Evolutionary conservation across 768 basidiomycete genomes (phyloP).

Genomic region (Lactarius vividus): DNA sequence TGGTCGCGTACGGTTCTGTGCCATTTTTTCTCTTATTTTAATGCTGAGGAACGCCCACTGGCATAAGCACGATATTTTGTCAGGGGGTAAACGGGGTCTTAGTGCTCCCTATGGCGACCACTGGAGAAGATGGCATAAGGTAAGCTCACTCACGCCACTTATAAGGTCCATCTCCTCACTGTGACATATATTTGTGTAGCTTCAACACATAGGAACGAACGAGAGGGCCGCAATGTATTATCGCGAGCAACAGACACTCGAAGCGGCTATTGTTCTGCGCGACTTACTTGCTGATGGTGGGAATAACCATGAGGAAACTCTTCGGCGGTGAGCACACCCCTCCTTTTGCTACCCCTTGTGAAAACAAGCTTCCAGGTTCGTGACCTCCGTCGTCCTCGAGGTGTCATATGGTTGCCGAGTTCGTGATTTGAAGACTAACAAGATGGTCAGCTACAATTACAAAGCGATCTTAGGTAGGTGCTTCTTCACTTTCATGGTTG

Average conservation of each 20-base stretch:
- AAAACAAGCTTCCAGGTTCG: constrained; percentile 9
- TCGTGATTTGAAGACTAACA: constrained; percentile 6
- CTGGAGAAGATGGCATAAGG: constrained; percentile 23
- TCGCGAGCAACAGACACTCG: constrained; percentile 20
- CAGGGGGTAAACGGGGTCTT: constrained; percentile 15
- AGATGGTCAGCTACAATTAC: constrained; percentile 12
- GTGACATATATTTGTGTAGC: neutral
- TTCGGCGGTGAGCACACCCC: constrained; percentile 15
- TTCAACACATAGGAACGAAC: constrained; percentile 22
- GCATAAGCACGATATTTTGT: constrained; percentile 25
- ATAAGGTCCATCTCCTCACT: neutral
- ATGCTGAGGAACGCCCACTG: neutral
- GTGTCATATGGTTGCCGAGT: constrained; percentile 18
- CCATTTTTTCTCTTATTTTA: neutral
- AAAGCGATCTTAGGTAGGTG: neutral
- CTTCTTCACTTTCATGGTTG: neutral
- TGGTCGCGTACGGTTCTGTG: constrained; percentile 15
- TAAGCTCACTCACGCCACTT: neutral
- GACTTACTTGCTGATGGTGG: constrained; percentile 11
- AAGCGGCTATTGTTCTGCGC: constrained; percentile 16
- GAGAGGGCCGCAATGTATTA: constrained; percentile 10
- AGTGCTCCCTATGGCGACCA: constrained; percentile 11
- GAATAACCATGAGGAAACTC: neutral
- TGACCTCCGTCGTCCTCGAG: constrained; percentile 12
- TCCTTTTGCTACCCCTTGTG: neutral